phyloP scores from a whole-genome alignment of 768 basidiomycete species.

The Pleurotus salmoneostramineus region DNA sequence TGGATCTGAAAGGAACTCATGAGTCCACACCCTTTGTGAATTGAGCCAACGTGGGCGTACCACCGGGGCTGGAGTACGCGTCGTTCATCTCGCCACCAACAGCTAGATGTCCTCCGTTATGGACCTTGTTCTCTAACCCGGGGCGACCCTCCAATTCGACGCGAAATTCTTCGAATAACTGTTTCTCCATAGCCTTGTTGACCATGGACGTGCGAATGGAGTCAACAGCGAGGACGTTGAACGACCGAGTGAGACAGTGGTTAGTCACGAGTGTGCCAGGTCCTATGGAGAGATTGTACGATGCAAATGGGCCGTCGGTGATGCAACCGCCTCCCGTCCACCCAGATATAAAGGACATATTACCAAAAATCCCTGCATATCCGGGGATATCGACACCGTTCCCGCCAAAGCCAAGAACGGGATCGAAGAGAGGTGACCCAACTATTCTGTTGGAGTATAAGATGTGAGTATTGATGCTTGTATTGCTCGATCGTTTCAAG shows the following conservation, averaged over 20 bases:
- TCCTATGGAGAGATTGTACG: conserved; percentile 11
- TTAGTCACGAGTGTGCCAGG: conserved; percentile 11
- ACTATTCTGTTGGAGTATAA: too few species aligned
- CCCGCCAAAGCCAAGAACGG: conserved; percentile 9
- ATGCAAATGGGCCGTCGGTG: conserved; percentile 9
- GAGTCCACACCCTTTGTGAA: neutral
- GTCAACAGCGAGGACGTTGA: conserved; percentile 13
- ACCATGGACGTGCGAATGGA: conserved; percentile 14
- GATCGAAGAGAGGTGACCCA: conserved; percentile 9
- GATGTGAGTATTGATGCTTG: neutral
- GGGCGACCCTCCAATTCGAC: conserved; percentile 14
- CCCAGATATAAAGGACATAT: conserved; percentile 6
- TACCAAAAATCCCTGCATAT: conserved; percentile 1
- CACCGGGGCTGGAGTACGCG: conserved; percentile 9
- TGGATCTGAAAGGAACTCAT: neutral
- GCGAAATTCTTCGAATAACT: conserved; percentile 15
- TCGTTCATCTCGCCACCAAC: conserved; percentile 12
- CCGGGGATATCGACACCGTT: conserved; percentile 10
- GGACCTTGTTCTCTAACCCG: conserved; percentile 1
- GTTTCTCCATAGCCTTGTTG: conserved; percentile 10
- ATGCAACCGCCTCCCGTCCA: conserved; percentile 12
- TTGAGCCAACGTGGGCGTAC: neutral
- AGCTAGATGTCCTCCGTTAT: conserved; percentile 12
- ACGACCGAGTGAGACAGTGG: conserved; percentile 16
- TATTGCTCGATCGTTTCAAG: neutral